phyloP scores from a whole-genome alignment of 495 filamentous ascomycete genomes.

The Aspergillus baeticus region DNA sequence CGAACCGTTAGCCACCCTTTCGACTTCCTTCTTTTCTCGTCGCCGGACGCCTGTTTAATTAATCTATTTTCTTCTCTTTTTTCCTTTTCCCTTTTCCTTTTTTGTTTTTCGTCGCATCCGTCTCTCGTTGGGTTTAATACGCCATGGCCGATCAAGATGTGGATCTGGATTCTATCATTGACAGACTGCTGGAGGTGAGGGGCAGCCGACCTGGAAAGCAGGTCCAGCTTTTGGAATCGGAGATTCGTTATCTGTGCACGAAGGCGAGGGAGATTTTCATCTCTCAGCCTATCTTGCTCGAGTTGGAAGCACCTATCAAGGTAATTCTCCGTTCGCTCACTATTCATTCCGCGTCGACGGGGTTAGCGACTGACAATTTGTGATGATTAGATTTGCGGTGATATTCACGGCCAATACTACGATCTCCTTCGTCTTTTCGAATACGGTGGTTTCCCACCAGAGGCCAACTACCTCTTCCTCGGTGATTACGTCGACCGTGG shows the following conservation, averaged over 20 bases:
- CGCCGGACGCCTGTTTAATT: slow-evolving; percentile 19
- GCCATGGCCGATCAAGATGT: slow-evolving; percentile 97
- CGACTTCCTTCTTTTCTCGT: slow-evolving; percentile 27
- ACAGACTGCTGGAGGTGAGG: slow-evolving; percentile 94
- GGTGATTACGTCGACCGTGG: slow-evolving; percentile 98
- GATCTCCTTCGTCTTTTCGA: slow-evolving; percentile 96
- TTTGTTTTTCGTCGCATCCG: slow-evolving; percentile 23
- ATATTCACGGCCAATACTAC: slow-evolving; percentile 99
- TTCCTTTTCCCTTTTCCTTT: slow-evolving; percentile 28
- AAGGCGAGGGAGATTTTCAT: slow-evolving; percentile 99
- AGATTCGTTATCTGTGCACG: slow-evolving; percentile 97
- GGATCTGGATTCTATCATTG: slow-evolving; percentile 99
- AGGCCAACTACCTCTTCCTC: slow-evolving; percentile 99
- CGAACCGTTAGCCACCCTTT: slow-evolving; percentile 36
- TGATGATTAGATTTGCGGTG: slow-evolving; percentile 84
- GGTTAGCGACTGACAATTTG: slow-evolving; percentile 14
- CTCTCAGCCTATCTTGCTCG: slow-evolving; percentile 95
- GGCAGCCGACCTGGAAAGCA: slow-evolving; percentile 98
- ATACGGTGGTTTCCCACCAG: slow-evolving; percentile 97
- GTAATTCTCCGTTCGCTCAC: slow-evolving; percentile 44
- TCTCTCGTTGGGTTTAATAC: slow-evolving; percentile 36
- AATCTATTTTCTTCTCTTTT: slow-evolving; percentile 26
- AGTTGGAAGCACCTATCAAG: slow-evolving; percentile 99
- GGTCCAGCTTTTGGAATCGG: slow-evolving; percentile 92
- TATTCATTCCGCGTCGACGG: no score